Percentiles rank a stretch among this genome's conserved stretches.
These are phyloP conservation scores for Gentiana macrophylla DNA, from an alignment of 257 asterid genomes.

Conservation along the genomic window DNA sequence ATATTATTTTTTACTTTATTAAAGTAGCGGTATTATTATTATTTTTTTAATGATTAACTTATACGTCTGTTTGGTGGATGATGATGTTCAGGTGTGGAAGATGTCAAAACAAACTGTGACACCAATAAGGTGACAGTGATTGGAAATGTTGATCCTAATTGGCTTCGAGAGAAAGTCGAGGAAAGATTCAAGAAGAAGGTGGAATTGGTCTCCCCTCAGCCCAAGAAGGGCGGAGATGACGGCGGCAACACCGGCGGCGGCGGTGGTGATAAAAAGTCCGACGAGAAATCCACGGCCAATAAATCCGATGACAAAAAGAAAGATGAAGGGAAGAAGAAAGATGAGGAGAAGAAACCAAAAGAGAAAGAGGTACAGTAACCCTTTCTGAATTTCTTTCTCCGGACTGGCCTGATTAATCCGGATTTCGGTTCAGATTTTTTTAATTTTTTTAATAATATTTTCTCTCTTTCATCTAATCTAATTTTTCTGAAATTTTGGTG, in stretches of 20 bases:
- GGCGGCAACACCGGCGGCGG: background rate
- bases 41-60: too few relatives aligned
- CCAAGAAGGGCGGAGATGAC: constrained; percentile 29
- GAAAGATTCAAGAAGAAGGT: constrained; percentile 82
- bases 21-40: too few relatives aligned
- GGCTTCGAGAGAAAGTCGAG: constrained; percentile 63
- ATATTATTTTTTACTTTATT: too few relatives aligned
- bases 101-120: constrained; percentile 55
- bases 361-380: constrained; percentile 11
- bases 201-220: constrained; percentile 66
- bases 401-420: too few relatives aligned
- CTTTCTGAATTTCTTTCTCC: too few relatives aligned
- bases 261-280: constrained; percentile 22
- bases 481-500: background rate
- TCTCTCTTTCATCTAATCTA: background rate
- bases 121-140: constrained; percentile 65
- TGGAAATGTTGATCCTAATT: constrained; percentile 74
- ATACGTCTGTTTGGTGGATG: background rate
- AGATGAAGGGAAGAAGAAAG: constrained; percentile 9
- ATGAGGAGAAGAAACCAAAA: constrained; percentile 23
- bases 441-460: too few relatives aligned
- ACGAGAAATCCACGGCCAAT: constrained; percentile 17
- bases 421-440: too few relatives aligned
- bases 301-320: constrained; percentile 13
- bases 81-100: constrained; percentile 61